Conservation (phyloP, 1,284 basidiomycete genomes). For the Irpex sp. region DNA sequence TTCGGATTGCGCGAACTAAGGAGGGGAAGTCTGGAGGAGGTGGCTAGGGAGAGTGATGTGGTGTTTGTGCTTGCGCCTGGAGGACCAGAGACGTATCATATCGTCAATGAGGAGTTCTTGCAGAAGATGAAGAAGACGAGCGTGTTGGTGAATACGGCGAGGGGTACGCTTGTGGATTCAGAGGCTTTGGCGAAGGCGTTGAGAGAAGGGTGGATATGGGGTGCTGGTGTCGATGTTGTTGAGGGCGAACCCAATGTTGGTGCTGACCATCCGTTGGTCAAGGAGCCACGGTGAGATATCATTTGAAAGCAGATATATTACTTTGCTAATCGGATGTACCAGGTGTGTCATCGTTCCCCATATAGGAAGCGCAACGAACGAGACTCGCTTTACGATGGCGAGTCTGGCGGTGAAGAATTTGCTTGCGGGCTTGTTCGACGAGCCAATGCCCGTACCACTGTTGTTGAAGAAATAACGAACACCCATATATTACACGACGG, state of each 20-base stretch:
- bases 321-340: neutral
- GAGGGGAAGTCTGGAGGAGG: slow-evolving; percentile 58
- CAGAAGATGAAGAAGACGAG: slow-evolving; percentile 76
- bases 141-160: slow-evolving; percentile 77
- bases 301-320: neutral
- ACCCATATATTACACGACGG: too few relatives aligned
- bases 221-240: slow-evolving; percentile 91
- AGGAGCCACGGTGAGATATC: slow-evolving; percentile 59
- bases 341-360: slow-evolving; percentile 86
- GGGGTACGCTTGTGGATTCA: slow-evolving; percentile 86
- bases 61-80: slow-evolving; percentile 85
- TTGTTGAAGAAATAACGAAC: neutral
- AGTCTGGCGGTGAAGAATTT: slow-evolving; percentile 66
- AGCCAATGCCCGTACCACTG: slow-evolving; percentile 43
- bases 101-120: slow-evolving; percentile 74
- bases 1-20: slow-evolving; percentile 51
- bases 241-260: slow-evolving; percentile 86
- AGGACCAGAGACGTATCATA: slow-evolving; percentile 66
- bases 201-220: slow-evolving; percentile 77
- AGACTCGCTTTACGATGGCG: slow-evolving; percentile 85
- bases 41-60: slow-evolving; percentile 77
- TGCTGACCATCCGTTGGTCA: slow-evolving; percentile 76
- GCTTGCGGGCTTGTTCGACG: slow-evolving; percentile 47
- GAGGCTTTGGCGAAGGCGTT: slow-evolving; percentile 84
- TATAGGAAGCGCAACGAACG: slow-evolving; percentile 85